phyloP scores from a whole-genome alignment of 1,284 basidiomycete genomes.

The Xerocomus minutiporus region DNA sequence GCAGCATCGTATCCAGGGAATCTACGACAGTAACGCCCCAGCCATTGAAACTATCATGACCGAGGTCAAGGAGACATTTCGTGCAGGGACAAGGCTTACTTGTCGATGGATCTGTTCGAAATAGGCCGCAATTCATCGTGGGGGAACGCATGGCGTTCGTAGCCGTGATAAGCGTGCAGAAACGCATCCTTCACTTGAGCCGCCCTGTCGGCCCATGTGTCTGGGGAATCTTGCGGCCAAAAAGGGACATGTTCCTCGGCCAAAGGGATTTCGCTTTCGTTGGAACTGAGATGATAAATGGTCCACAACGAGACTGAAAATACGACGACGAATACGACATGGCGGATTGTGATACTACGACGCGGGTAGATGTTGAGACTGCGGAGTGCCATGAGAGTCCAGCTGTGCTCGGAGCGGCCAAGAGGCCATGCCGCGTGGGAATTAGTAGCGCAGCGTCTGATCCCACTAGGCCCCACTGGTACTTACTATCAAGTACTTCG shows the following conservation, averaged over 20 bases:
- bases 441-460: background rate
- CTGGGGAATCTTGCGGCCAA: constrained; percentile 26
- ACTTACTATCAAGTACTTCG: background rate
- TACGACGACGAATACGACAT: constrained; percentile 25
- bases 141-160: constrained; percentile 52
- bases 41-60: constrained; percentile 58
- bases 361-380: constrained; percentile 4
- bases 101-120: constrained; percentile 43
- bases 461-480: background rate
- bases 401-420: background rate
- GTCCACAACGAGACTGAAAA: constrained; percentile 23
- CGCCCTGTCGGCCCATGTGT: constrained; percentile 52
- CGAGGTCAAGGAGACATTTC: background rate
- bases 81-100: constrained; percentile 38
- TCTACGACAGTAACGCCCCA: constrained; percentile 87
- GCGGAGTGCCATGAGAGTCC: constrained; percentile 1
- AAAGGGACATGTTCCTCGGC: constrained; percentile 15
- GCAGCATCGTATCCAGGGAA: constrained; percentile 81
- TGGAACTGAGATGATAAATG: constrained; percentile 9
- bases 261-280: constrained; percentile 1
- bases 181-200: constrained; percentile 56
- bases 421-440: background rate
- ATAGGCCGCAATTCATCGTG: constrained; percentile 60
- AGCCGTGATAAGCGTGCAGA: constrained; percentile 59
- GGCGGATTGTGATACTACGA: constrained; percentile 27